Conservation (phyloP, 345 rosid genomes). For the Syzygium grande region DNA sequence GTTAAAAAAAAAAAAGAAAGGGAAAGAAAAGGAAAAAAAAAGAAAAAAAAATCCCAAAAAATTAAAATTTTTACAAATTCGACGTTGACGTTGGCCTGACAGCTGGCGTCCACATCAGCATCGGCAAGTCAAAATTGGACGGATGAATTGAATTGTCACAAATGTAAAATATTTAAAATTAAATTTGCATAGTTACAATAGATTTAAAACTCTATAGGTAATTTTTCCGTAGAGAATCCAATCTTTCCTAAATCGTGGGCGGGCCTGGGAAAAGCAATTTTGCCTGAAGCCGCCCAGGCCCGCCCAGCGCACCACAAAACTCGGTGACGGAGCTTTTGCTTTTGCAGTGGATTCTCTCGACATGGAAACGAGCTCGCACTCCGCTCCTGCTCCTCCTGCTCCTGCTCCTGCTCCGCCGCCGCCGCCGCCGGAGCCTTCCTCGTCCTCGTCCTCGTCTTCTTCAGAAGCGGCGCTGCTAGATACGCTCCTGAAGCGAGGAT, state of each 20-base stretch:
- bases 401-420: background rate
- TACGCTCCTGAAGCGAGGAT: conserved; percentile 57
- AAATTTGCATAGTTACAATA: too few species aligned
- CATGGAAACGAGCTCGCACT: background rate
- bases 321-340: background rate
- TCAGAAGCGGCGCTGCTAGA: conserved; percentile 23
- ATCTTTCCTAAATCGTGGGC: background rate
- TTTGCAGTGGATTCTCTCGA: background rate
- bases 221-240: background rate
- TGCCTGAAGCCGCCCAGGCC: background rate
- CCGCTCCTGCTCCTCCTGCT: background rate
- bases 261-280: background rate
- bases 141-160: too few species aligned
- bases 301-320: background rate
- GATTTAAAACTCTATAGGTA: too few species aligned
- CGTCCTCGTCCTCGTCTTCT: background rate
- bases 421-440: background rate
- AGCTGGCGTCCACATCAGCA: too few species aligned
- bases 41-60: too few species aligned
- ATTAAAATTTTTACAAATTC: too few species aligned
- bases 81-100: too few species aligned
- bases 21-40: too few species aligned
- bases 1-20: too few species aligned
- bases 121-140: too few species aligned
- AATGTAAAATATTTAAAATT: too few species aligned